These are phyloP conservation scores for Neurospora intermedia DNA, from an alignment of 495 filamentous ascomycete genomes.

Conservation along the genomic window DNA sequence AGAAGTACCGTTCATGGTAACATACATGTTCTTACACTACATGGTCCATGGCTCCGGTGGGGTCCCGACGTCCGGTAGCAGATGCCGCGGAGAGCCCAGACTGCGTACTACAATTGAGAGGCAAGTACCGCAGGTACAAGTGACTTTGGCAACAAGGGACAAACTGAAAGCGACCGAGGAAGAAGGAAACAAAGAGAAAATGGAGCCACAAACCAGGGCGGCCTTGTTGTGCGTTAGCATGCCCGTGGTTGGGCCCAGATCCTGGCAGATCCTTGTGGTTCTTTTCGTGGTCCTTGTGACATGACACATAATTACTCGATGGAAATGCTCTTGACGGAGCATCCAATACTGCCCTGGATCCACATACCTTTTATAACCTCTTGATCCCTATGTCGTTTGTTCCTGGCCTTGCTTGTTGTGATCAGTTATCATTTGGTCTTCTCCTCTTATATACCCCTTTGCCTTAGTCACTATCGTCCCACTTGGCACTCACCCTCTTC, in stretches of 20 bases:
- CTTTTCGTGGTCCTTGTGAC: slow-evolving; percentile 7
- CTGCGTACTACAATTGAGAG: neutral
- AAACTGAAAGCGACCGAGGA: neutral
- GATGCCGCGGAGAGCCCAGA: neutral
- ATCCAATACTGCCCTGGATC: neutral
- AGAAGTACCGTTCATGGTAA: neutral
- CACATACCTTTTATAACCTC: neutral
- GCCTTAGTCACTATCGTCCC: neutral
- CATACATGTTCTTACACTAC: neutral
- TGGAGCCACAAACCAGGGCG: neutral
- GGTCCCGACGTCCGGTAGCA: neutral
- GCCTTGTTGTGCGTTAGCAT: neutral
- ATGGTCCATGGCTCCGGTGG: neutral
- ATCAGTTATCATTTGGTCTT: neutral
- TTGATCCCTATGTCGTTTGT: neutral
- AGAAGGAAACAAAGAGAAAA: neutral
- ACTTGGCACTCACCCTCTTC: neutral
- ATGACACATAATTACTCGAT: slow-evolving; percentile 47
- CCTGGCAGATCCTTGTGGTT: neutral
- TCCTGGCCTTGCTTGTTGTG: neutral
- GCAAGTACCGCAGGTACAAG: neutral
- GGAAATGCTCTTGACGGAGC: slow-evolving; percentile 18
- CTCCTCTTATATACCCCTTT: neutral
- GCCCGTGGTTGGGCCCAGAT: neutral
- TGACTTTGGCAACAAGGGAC: neutral